Evolutionary conservation across 1,284 basidiomycete species (phyloP).

Genomic region (Pisolithus thermaeus): DNA sequence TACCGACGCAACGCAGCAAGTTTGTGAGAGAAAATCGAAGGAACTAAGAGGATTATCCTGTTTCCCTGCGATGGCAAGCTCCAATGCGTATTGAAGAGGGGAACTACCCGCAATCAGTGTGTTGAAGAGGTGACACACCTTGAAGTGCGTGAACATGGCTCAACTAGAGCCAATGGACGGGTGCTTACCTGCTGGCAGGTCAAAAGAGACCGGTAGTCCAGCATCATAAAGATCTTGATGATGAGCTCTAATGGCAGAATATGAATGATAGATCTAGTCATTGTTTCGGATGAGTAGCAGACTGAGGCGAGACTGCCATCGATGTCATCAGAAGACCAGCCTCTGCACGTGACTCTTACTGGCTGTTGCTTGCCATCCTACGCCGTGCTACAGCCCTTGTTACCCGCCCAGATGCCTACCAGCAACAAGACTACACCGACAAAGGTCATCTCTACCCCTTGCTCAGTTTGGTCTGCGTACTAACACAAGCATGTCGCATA

Average conservation of each 20-base stretch:
- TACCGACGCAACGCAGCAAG: slow-evolving; percentile 38
- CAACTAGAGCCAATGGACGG: too few species aligned
- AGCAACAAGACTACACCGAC: slow-evolving; percentile 14
- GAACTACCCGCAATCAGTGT: slow-evolving; percentile 33
- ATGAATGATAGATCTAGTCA: slow-evolving; percentile 10
- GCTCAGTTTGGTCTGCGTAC: background rate
- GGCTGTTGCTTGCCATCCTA: background rate
- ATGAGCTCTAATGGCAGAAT: slow-evolving; percentile 33
- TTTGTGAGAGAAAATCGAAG: slow-evolving; percentile 31
- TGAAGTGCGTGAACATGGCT: background rate
- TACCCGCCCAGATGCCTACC: slow-evolving; percentile 14
- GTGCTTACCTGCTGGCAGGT: slow-evolving; percentile 29
- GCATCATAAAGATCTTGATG: slow-evolving; percentile 24
- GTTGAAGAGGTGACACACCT: slow-evolving; percentile 45
- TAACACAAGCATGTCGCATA: slow-evolving; percentile 21
- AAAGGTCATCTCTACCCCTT: slow-evolving; percentile 14
- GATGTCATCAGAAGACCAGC: background rate
- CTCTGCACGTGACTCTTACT: background rate
- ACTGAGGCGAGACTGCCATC: background rate
- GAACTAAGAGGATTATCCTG: slow-evolving; percentile 35
- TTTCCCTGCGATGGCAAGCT: slow-evolving; percentile 47
- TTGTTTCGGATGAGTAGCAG: background rate
- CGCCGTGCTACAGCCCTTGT: background rate
- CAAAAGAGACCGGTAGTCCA: slow-evolving; percentile 34
- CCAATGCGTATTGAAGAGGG: slow-evolving; percentile 45